phyloP scores from a whole-genome alignment of 1,139 yeast genomes.

The Taiozyma onychis region DNA sequence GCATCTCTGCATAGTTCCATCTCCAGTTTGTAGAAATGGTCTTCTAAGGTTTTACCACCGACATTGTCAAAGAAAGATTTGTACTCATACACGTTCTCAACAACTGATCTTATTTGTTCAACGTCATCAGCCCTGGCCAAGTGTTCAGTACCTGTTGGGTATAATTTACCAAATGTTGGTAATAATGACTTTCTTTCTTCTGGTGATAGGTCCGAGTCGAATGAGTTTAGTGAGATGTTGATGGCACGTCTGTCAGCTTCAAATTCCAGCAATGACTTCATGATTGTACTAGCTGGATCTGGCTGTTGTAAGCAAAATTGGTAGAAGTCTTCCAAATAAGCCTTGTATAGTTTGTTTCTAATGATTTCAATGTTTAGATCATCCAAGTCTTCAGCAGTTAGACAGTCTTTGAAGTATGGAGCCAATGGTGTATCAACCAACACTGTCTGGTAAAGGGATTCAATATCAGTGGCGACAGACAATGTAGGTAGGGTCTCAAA shows the following conservation, averaged over 20 bases:
- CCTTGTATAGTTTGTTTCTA: slow-evolving; percentile 86
- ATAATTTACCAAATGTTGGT: slow-evolving; percentile 77
- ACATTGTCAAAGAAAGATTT: slow-evolving; percentile 63
- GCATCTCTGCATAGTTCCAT: slow-evolving; percentile 91
- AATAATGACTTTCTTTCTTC: slow-evolving; percentile 67
- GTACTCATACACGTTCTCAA: slow-evolving; percentile 72
- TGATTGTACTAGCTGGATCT: slow-evolving; percentile 75
- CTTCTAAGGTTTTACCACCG: slow-evolving; percentile 68
- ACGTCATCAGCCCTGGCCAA: slow-evolving; percentile 77
- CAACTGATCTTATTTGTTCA: slow-evolving; percentile 72
- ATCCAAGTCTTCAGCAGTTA: slow-evolving; percentile 90
- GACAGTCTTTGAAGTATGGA: slow-evolving; percentile 87
- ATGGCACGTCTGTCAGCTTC: slow-evolving; percentile 96
- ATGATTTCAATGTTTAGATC: slow-evolving; percentile 94
- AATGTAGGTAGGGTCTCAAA: slow-evolving; percentile 95
- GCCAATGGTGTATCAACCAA: slow-evolving; percentile 96
- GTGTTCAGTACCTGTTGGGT: slow-evolving; percentile 67
- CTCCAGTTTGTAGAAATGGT: slow-evolving; percentile 87
- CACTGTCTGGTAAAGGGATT: slow-evolving; percentile 88
- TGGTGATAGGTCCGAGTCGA: slow-evolving; percentile 68
- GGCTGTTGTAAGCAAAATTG: slow-evolving; percentile 54
- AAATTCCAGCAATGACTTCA: slow-evolving; percentile 71
- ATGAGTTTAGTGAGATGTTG: slow-evolving; percentile 85
- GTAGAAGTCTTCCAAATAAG: slow-evolving; percentile 85
- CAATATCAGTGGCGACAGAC: slow-evolving; percentile 90